Base-by-base conservation (phyloP, 208 protist genomes). In the Paratrypanosoma confusum region DNA sequence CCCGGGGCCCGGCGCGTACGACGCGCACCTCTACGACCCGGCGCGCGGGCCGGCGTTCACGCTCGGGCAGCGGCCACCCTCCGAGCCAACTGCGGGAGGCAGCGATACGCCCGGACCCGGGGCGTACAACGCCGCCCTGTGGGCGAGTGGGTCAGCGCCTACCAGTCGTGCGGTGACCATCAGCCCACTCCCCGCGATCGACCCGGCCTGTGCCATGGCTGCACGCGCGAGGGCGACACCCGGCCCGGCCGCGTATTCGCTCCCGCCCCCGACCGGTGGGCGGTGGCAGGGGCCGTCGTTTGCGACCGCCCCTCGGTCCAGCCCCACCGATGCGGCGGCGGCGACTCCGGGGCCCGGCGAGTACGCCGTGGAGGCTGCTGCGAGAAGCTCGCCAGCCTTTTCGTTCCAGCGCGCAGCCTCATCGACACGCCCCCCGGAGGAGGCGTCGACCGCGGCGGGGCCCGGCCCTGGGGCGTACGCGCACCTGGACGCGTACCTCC, bases 381-480 rank as follows among this genome's bases (percentile, higher is more conserved):
- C n/a, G n/a, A n/a, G n/a, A n/a, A n/a, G n/a, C n/a, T n/a, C n/a
- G n/a, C n/a, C n/a, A n/a, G n/a, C n/a, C n/a, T n/a, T n/a, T n/a
- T n/a, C n/a, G n/a, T n/a, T n/a, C n/a, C n/a, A n/a, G n/a, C n/a
- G n/a, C n/a, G n/a, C n/a, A n/a, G n/a, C n/a, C n/a, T n/a, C n/a
- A n/a, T n/a, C n/a, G n/a, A n/a, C n/a, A n/a, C n/a, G n/a, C n/a
- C n/a, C n/a, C n/a, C n/a, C n/a, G n/a, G n/a, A n/a, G n/a, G n/a
- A n/a, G n/a, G n/a, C n/a, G n/a, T n/a, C n/a, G n/a, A n/a, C n/a
- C n/a, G n/a, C n/a, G n/a, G n/a, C n/a, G n/a, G n/a, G n/a, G n/a
- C 45, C 45, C 3, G 45, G 45, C n/a, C 63, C 63, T 10, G 63
- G 63, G 25, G 22, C 52, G 2, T 71, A 71, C 33, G 56, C n/a